Evolutionary conservation across 768 basidiomycete species (phyloP).

Genomic region (Vishniacozyma victoriae): DNA sequence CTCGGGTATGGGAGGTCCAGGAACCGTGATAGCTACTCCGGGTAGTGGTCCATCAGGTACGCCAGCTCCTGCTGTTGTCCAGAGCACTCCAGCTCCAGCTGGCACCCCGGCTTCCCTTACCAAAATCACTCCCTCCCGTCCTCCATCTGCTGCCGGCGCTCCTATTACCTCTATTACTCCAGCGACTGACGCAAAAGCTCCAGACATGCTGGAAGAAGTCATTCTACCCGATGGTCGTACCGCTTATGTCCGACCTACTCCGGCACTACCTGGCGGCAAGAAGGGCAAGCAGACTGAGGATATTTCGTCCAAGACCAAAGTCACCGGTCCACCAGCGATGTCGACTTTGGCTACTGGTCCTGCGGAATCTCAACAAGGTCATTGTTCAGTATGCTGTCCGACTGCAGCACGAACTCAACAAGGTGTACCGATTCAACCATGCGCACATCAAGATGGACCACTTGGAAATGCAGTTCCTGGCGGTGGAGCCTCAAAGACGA

Average conservation of each 20-base stretch:
- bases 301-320: slow-evolving; percentile 3
- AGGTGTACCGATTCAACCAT: slow-evolving; percentile 23
- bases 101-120: not conserved
- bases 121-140: slow-evolving; percentile 2
- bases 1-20: too few species aligned
- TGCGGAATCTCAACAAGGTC: slow-evolving; percentile 20
- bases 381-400: slow-evolving; percentile 37
- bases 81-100: not conserved
- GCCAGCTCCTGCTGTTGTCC: too few species aligned
- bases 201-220: slow-evolving; percentile 18
- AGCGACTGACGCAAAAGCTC: not conserved
- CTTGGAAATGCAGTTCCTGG: not conserved
- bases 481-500: too few species aligned
- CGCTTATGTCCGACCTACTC: slow-evolving; percentile 21
- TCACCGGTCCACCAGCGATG: not conserved
- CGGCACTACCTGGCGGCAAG: slow-evolving; percentile 1
- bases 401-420: slow-evolving; percentile 14
- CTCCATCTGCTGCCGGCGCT: slow-evolving; percentile 4
- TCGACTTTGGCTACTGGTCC: slow-evolving; percentile 1
- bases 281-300: slow-evolving; percentile 13
- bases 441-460: slow-evolving; percentile 29
- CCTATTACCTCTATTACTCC: not conserved
- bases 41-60: too few species aligned
- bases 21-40: not conserved
- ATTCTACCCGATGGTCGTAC: slow-evolving; percentile 29